Evolutionary conservation across 495 filamentous ascomycete species (phyloP).

Genomic region (Penicillium manginii): DNA sequence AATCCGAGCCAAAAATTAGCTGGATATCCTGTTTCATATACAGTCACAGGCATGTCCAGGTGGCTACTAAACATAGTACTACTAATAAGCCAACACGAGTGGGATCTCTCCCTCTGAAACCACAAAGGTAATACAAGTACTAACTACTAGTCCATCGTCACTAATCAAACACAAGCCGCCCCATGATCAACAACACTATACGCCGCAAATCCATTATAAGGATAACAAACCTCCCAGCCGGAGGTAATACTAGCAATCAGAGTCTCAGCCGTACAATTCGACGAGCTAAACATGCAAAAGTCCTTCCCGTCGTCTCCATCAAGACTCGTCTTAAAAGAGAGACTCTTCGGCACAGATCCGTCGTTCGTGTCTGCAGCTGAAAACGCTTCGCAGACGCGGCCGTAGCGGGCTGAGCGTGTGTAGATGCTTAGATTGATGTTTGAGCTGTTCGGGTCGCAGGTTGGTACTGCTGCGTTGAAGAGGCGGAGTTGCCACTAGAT

Average conservation of each 20-base stretch:
- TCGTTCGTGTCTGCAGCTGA: conserved; percentile 10
- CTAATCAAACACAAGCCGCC: conserved; percentile 19
- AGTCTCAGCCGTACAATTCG: conserved; percentile 16
- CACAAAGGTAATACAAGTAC: too few relatives aligned
- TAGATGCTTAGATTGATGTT: conserved; percentile 26
- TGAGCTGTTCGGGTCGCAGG: conserved; percentile 28
- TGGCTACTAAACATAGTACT: too few relatives aligned
- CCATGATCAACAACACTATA: conserved; percentile 32
- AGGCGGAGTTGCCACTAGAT: conserved; percentile 38
- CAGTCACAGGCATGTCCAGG: too few relatives aligned
- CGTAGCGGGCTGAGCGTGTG: conserved; percentile 20
- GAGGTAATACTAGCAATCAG: conserved; percentile 25
- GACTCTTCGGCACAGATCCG: conserved; percentile 23
- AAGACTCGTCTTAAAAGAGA: conserved; percentile 38
- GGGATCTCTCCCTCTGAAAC: too few relatives aligned
- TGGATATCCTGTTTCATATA: too few relatives aligned
- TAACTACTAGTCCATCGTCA: too few relatives aligned
- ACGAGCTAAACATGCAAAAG: conserved; percentile 31
- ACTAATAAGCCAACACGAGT: too few relatives aligned
- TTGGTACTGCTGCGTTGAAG: conserved; percentile 21
- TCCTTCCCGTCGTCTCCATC: conserved; percentile 18
- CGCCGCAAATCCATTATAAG: conserved; percentile 28
- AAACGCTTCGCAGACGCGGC: conserved; percentile 15
- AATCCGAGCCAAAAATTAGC: too few relatives aligned
- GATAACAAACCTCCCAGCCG: conserved; percentile 38